These are phyloP conservation scores for Coniochaeta sp. DNA, from an alignment of 2,329 filamentous ascomycete genomes.

Conservation along the genomic window DNA sequence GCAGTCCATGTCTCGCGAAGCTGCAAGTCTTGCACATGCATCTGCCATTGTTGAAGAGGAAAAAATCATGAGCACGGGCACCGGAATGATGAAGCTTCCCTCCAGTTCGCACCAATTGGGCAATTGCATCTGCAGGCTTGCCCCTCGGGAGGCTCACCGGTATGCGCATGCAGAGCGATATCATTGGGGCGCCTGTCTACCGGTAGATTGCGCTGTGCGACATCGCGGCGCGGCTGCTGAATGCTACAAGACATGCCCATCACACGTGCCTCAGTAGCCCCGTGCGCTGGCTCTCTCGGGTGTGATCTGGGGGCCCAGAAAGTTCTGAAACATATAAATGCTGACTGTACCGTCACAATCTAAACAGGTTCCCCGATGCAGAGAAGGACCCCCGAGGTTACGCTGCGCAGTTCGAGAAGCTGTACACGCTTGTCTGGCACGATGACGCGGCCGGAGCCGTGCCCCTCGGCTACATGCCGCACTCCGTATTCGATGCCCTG, in stretches of 20 bases:
- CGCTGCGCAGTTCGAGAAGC: slow-evolving; percentile 44
- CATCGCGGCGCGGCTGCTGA: not conserved
- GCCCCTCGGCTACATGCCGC: slow-evolving; percentile 56
- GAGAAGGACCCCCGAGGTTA: slow-evolving; percentile 51
- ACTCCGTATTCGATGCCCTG: slow-evolving; percentile 41
- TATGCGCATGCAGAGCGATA: slow-evolving; percentile 1
- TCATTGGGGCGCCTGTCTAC: not conserved
- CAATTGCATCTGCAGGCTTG: not conserved
- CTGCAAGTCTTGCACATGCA: not conserved
- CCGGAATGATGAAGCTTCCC: not conserved
- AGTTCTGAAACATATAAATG: not conserved
- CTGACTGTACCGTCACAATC: not conserved
- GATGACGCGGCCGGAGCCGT: slow-evolving; percentile 52
- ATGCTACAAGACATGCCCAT: not conserved
- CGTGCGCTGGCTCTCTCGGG: not conserved
- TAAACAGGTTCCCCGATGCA: slow-evolving; percentile 69
- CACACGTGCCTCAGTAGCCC: not conserved
- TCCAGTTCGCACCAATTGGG: not conserved
- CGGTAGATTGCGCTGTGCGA: not conserved
- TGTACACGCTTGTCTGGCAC: slow-evolving; percentile 61
- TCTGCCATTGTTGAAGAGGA: not conserved
- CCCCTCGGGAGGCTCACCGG: not conserved
- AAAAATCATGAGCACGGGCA: not conserved
- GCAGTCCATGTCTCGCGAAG: not conserved
- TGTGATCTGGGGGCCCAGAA: not conserved